phyloP scores from a whole-genome alignment of 768 basidiomycete genomes.

The Fomitopsis pulvina region DNA sequence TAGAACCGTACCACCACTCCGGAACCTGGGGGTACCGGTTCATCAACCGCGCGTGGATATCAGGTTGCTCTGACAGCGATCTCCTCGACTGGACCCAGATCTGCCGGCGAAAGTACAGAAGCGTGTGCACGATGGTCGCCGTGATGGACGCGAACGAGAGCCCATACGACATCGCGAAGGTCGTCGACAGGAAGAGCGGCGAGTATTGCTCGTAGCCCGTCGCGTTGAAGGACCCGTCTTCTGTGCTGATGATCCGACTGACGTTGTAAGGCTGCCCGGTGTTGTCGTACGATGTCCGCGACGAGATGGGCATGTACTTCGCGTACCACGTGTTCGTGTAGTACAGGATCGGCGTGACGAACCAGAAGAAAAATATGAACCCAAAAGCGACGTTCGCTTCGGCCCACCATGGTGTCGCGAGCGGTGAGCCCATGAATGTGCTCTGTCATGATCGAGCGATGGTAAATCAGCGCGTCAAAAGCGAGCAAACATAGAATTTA shows the following conservation, averaged over 20 bases:
- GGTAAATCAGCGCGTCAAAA: not conserved
- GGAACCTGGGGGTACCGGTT: conserved; percentile 68
- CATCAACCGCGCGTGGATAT: conserved; percentile 84
- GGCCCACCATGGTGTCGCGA: conserved; percentile 81
- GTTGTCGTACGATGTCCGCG: conserved; percentile 35
- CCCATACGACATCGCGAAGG: conserved; percentile 75
- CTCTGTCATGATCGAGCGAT: conserved; percentile 30
- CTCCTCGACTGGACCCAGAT: conserved; percentile 67
- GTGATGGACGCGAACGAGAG: conserved; percentile 82
- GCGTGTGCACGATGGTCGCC: conserved; percentile 63
- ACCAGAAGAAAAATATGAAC: conserved; percentile 66
- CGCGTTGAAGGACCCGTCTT: conserved; percentile 28
- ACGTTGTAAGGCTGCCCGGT: conserved; percentile 38
- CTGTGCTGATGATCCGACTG: conserved; percentile 29
- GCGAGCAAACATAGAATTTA: not conserved
- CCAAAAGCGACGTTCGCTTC: conserved; percentile 61
- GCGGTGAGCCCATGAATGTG: conserved; percentile 62
- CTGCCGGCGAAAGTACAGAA: conserved; percentile 72
- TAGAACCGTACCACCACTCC: conserved; percentile 75
- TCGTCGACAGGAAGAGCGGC: conserved; percentile 43
- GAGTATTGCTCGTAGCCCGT: conserved; percentile 36
- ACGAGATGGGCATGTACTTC: conserved; percentile 54
- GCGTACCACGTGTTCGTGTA: conserved; percentile 65
- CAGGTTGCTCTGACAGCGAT: conserved; percentile 72
- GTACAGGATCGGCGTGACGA: conserved; percentile 57